Evolutionary conservation across 2,329 filamentous ascomycete genomes (phyloP).

Genomic region (Penicillium sp.): DNA sequence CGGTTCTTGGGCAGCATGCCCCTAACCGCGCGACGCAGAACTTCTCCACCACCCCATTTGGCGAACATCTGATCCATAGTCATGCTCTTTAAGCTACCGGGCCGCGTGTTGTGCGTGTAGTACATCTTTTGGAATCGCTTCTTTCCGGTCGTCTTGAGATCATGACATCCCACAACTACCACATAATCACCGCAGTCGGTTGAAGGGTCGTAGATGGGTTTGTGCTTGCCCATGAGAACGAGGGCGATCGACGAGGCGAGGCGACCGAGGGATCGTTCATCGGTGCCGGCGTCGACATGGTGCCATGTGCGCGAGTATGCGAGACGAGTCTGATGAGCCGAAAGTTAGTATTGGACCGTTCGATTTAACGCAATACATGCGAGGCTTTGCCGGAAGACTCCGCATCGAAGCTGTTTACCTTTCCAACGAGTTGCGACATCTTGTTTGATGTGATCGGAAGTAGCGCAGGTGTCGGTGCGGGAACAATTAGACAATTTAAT

Average conservation of each 20-base stretch:
- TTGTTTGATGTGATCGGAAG: conserved; percentile 12
- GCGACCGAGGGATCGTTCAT: conserved; percentile 78
- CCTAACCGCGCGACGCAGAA: conserved; percentile 83
- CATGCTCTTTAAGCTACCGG: conserved; percentile 79
- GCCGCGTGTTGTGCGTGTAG: conserved; percentile 88
- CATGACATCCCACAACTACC: conserved; percentile 83
- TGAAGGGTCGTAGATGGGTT: conserved; percentile 94
- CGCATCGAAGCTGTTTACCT: conserved; percentile 31
- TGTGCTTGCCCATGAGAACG: conserved; percentile 96
- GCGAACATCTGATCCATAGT: conserved; percentile 93
- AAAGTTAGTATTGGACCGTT: conserved; percentile 2
- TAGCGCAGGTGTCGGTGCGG: not conserved
- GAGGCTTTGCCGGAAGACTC: conserved; percentile 8
- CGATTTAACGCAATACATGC: not conserved
- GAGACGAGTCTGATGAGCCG: conserved; percentile 70
- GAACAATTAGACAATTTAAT: not conserved
- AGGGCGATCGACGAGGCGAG: conserved; percentile 82
- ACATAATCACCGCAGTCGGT: conserved; percentile 99
- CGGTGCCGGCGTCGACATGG: conserved; percentile 68
- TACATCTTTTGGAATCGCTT: conserved; percentile 94
- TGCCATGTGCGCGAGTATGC: conserved; percentile 98
- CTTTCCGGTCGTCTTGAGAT: conserved; percentile 82
- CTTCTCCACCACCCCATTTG: conserved; percentile 89
- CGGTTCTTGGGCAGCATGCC: conserved; percentile 99
- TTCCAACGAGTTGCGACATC: conserved; percentile 48